These are phyloP conservation scores for Chrysoporthe puriensis DNA, from an alignment of 2,329 filamentous ascomycete genomes.

Conservation along the genomic window DNA sequence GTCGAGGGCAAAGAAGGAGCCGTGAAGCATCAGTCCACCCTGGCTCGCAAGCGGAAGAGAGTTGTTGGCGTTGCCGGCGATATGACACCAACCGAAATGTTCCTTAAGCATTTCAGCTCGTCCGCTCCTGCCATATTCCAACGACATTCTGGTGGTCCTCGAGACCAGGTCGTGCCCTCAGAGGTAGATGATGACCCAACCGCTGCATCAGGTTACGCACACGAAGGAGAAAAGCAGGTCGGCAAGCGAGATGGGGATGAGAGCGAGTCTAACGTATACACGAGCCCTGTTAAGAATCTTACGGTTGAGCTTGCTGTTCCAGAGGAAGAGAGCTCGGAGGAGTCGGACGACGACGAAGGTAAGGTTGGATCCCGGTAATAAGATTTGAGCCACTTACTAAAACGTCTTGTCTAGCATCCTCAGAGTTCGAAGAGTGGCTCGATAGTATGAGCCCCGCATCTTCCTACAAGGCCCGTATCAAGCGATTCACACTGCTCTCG, in stretches of 20 bases:
- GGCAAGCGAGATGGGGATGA: background rate
- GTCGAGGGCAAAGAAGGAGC: background rate
- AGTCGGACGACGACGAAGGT: conserved; percentile 8
- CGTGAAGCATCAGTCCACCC: background rate
- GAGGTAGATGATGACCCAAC: background rate
- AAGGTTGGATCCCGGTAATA: background rate
- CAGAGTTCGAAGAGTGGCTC: background rate
- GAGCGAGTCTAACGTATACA: background rate
- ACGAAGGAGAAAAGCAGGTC: background rate
- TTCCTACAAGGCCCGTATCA: conserved; percentile 2
- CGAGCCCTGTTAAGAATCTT: background rate
- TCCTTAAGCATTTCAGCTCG: conserved; percentile 20
- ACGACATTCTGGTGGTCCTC: background rate
- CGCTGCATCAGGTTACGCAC: background rate
- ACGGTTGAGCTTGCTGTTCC: background rate
- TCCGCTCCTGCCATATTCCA: conserved; percentile 3
- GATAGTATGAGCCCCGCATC: background rate
- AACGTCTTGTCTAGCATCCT: background rate
- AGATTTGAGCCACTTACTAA: background rate
- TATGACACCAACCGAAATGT: conserved; percentile 21
- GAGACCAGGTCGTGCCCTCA: background rate
- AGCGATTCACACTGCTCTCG: background rate
- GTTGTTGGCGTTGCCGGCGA: background rate
- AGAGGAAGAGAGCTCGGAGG: background rate
- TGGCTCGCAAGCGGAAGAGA: background rate